A percentile compares a stretch with the other conserved stretches of the same genome.
phyloP scores from a whole-genome alignment of 345 rosid species.

The Lenwebbia sp. region DNA sequence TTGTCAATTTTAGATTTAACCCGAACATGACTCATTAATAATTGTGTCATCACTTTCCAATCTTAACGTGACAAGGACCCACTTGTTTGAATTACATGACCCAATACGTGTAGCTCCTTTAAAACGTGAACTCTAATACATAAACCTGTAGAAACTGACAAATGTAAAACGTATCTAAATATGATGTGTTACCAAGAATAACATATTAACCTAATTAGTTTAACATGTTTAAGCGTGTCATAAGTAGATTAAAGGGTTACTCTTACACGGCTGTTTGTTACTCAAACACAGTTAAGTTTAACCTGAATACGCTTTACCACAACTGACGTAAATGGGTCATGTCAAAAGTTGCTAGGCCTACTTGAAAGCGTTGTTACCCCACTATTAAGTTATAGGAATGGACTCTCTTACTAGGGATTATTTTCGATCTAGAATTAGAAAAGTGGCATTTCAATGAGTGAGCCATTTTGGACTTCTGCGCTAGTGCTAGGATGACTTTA shows the following conservation, averaged over 20 bases:
- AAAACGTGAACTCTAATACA: not conserved
- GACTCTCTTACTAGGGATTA: not conserved
- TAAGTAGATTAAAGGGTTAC: not conserved
- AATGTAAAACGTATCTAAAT: not conserved
- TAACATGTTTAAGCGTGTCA: not conserved
- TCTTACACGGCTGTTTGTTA: not conserved
- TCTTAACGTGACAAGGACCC: not conserved
- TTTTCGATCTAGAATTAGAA: not conserved
- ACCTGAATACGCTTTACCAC: not conserved
- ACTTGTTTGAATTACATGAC: not conserved
- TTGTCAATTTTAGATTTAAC: not conserved
- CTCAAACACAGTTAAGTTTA: not conserved
- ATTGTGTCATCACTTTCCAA: not conserved
- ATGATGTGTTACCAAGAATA: not conserved
- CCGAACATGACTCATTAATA: not conserved
- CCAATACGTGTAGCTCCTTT: not conserved
- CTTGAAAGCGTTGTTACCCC: not conserved
- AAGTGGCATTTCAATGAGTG: not conserved
- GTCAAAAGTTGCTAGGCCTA: not conserved
- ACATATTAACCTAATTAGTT: not conserved
- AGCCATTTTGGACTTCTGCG: not conserved
- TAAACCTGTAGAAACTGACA: not conserved
- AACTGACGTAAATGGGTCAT: not conserved
- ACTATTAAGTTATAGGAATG: not conserved
- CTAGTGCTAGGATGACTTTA: not conserved